Evolutionary conservation across 169 alveolate genomes (phyloP), one percentile per base, ranked within the genome.

Genomic region (Babesia caballi): DNA sequence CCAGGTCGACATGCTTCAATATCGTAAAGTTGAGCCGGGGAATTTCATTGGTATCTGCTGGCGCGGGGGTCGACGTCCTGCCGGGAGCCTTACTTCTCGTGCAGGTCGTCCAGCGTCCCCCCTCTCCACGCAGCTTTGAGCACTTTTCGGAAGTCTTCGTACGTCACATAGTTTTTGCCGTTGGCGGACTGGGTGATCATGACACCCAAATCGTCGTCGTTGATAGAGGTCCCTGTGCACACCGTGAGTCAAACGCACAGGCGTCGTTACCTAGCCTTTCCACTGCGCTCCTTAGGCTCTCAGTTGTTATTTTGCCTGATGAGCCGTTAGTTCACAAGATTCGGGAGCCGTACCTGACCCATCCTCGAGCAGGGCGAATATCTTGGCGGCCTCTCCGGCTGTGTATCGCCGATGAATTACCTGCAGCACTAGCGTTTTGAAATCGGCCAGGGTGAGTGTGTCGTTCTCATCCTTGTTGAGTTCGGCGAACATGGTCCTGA

Each of bases 61-160:
- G n/a, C n/a, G n/a, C n/a, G n/a, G n/a, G n/a, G n/a, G n/a, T n/a
- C n/a, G n/a, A n/a, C n/a, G n/a, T n/a, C n/a, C n/a, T n/a, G n/a
- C n/a, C n/a, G n/a, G n/a, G n/a, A n/a, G n/a, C n/a, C n/a, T n/a
- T n/a, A n/a, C n/a, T n/a, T n/a, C n/a, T n/a, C n/a, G 28, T 44
- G 28, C 21, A 68, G 21, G 30, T 35, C 44, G 30, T 56, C 76
- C 52, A 58, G 19, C 19, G 78, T 41, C 11, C 49, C 87, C 7
- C 87, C 87, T n/a, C 81, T 23, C 88, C 88, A 81, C 32, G 88
- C 58, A 0, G 41, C 28, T 52, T 71, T 81, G 0, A 81, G 54
- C 21, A 81, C 61, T 25, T 58, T 69, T 28, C 50, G 53, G 66
- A 81, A 81, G 28, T 70, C 83, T 4, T 81, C 88, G 52, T 21